phyloP scores from a whole-genome alignment of 1,284 basidiomycete species.

The Naganishia liquefaciens region DNA sequence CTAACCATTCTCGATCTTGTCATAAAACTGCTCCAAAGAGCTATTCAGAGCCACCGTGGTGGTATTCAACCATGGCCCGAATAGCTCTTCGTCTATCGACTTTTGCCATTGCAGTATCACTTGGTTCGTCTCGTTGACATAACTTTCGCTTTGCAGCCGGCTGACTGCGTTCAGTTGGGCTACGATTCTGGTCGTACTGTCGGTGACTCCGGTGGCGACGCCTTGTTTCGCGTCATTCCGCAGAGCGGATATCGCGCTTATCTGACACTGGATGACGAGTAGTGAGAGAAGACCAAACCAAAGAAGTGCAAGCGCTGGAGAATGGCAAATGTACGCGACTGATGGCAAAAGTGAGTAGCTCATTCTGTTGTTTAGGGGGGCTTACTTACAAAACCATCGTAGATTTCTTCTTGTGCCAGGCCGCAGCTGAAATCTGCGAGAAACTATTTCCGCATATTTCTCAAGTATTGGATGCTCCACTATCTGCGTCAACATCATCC shows the following conservation, averaged over 20 bases:
- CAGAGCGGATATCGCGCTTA: slow-evolving; percentile 71
- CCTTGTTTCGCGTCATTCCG: slow-evolving; percentile 64
- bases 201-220: slow-evolving; percentile 63
- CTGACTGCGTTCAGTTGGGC: slow-evolving; percentile 75
- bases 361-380: neutral
- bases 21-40: slow-evolving; percentile 57
- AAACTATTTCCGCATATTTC: slow-evolving; percentile 40
- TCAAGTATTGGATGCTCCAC: slow-evolving; percentile 52
- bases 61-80: slow-evolving; percentile 85
- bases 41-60: slow-evolving; percentile 82
- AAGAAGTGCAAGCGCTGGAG: slow-evolving; percentile 83
- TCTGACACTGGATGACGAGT: slow-evolving; percentile 82
- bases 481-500: slow-evolving; percentile 48
- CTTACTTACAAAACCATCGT: slow-evolving; percentile 51
- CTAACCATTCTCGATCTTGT: slow-evolving; percentile 52
- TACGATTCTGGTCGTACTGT: slow-evolving; percentile 72
- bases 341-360: neutral
- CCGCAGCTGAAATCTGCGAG: slow-evolving; percentile 36
- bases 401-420: slow-evolving; percentile 44
- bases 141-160: slow-evolving; percentile 72
- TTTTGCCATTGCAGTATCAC: slow-evolving; percentile 69
- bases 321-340: slow-evolving; percentile 83
- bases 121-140: slow-evolving; percentile 72
- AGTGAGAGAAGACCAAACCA: slow-evolving; percentile 86
- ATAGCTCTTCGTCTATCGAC: slow-evolving; percentile 79